Conservation (phyloP, 495 filamentous ascomycete species). For the Tuber aestivum region DNA sequence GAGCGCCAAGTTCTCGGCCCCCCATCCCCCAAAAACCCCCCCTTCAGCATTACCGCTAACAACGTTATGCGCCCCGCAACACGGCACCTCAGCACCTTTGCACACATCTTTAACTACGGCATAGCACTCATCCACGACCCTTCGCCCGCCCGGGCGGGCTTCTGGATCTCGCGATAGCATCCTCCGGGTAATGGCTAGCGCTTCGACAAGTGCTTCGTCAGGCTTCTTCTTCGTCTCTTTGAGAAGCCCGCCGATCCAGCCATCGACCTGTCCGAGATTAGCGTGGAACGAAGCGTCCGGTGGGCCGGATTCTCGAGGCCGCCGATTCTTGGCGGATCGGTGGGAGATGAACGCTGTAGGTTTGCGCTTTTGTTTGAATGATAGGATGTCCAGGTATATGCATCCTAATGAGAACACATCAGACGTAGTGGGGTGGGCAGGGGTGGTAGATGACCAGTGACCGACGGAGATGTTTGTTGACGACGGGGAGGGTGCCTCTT, state of each 20-base stretch:
- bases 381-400: slow-evolving; percentile 64
- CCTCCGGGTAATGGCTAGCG: slow-evolving; percentile 46
- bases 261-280: slow-evolving; percentile 67
- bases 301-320: slow-evolving; percentile 29
- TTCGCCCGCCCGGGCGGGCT: slow-evolving; percentile 44
- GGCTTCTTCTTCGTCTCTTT: slow-evolving; percentile 63
- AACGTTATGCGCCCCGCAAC: slow-evolving; percentile 24
- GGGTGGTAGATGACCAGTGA: slow-evolving; percentile 17
- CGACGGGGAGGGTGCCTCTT: slow-evolving; percentile 6
- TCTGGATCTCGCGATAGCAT: slow-evolving; percentile 48
- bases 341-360: slow-evolving; percentile 65
- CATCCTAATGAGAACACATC: slow-evolving; percentile 77
- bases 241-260: slow-evolving; percentile 67
- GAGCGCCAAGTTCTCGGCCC: slow-evolving; percentile 8
- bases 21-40: slow-evolving; percentile 25
- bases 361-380: slow-evolving; percentile 65
- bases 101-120: slow-evolving; percentile 18
- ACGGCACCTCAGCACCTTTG: slow-evolving; percentile 14
- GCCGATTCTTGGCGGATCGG: slow-evolving; percentile 64
- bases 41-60: slow-evolving; percentile 6
- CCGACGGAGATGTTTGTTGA: slow-evolving; percentile 41
- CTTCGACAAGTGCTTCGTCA: slow-evolving; percentile 48
- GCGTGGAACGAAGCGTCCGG: slow-evolving; percentile 78
- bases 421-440: slow-evolving; percentile 36
- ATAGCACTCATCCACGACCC: slow-evolving; percentile 42